Percentiles rank a stretch among this genome's conserved stretches.
Conservation (phyloP, 768 basidiomycete species). For the Gloeostereum incarnatum region DNA sequence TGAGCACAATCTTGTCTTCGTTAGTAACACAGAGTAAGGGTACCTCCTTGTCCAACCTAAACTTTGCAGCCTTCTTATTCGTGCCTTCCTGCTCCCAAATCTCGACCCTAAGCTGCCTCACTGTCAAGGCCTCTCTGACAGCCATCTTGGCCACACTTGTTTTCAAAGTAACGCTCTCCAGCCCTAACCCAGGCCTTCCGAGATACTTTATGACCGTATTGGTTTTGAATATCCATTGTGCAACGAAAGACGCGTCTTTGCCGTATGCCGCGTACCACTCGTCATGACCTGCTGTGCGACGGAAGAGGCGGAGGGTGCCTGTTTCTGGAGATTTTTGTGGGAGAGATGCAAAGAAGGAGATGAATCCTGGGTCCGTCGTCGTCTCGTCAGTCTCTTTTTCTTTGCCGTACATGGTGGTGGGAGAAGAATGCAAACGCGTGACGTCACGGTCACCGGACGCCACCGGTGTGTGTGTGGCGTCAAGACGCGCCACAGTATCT, state of each 20-base stretch:
- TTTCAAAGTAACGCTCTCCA: slow-evolving; percentile 76
- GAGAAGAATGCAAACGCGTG: too few species aligned
- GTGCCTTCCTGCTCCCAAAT: slow-evolving; percentile 73
- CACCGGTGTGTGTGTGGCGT: too few species aligned
- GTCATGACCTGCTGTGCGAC: slow-evolving; percentile 38
- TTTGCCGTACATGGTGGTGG: slow-evolving; percentile 45
- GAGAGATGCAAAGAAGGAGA: slow-evolving; percentile 55
- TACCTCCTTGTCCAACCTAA: slow-evolving; percentile 76
- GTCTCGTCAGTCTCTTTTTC: slow-evolving; percentile 43
- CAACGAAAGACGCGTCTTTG: slow-evolving; percentile 80
- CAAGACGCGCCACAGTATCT: too few species aligned
- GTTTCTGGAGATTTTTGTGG: slow-evolving; percentile 61
- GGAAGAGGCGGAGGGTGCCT: slow-evolving; percentile 85
- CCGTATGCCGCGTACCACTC: slow-evolving; percentile 89
- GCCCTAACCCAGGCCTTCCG: slow-evolving; percentile 51
- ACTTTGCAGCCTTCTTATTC: slow-evolving; percentile 72
- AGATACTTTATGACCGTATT: slow-evolving; percentile 91
- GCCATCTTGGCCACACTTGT: slow-evolving; percentile 70
- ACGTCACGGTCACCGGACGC: too few species aligned
- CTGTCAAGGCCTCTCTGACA: slow-evolving; percentile 82
- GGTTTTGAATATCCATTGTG: slow-evolving; percentile 75
- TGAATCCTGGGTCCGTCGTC: slow-evolving; percentile 70
- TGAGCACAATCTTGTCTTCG: not conserved
- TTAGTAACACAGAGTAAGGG: not conserved
- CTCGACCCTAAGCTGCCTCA: slow-evolving; percentile 85